These are phyloP conservation scores for Mycosphaerella arachidis DNA, from an alignment of 2,329 filamentous ascomycete genomes.

Conservation along the genomic window DNA sequence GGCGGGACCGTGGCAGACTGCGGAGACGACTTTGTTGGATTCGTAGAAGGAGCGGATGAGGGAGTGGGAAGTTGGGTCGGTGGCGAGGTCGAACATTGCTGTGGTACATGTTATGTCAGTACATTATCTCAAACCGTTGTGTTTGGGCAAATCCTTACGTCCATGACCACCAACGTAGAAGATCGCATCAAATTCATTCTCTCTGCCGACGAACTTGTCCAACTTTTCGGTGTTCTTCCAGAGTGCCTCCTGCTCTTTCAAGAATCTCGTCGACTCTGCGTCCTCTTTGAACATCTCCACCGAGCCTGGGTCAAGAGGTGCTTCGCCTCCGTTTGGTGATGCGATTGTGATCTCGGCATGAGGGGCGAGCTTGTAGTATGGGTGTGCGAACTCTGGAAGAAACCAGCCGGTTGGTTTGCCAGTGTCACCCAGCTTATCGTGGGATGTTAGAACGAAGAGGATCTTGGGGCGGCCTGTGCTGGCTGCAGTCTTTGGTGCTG, in stretches of 20 bases:
- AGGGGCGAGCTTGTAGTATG: slow-evolving; percentile 37
- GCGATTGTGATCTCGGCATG: slow-evolving; percentile 38
- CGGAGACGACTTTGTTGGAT: slow-evolving; percentile 58
- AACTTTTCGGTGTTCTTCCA: slow-evolving; percentile 63
- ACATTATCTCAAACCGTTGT: background rate
- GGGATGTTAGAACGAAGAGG: slow-evolving; percentile 67
- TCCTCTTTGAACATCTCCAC: slow-evolving; percentile 29
- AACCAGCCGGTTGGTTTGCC: slow-evolving; percentile 64
- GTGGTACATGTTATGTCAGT: background rate
- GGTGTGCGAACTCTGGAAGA: slow-evolving; percentile 43
- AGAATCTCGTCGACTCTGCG: slow-evolving; percentile 32
- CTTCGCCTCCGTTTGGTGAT: slow-evolving; percentile 37
- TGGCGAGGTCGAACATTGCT: slow-evolving; percentile 63
- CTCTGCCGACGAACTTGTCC: slow-evolving; percentile 52
- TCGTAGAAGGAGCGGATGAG: slow-evolving; percentile 60
- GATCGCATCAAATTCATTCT: slow-evolving; percentile 59
- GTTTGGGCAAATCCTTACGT: slow-evolving; percentile 37
- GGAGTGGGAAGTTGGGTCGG: slow-evolving; percentile 53
- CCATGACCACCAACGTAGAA: slow-evolving; percentile 58
- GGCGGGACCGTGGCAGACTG: slow-evolving; percentile 66
- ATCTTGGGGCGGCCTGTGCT: slow-evolving; percentile 47
- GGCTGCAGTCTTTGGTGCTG: background rate
- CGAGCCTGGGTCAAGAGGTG: slow-evolving; percentile 36
- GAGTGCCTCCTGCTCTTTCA: slow-evolving; percentile 52
- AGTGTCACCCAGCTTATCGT: slow-evolving; percentile 42